Evolutionary conservation across 108 stramenopile species (phyloP), one percentile per base, ranked within the genome.

Genomic region (Cyclotella atomus): DNA sequence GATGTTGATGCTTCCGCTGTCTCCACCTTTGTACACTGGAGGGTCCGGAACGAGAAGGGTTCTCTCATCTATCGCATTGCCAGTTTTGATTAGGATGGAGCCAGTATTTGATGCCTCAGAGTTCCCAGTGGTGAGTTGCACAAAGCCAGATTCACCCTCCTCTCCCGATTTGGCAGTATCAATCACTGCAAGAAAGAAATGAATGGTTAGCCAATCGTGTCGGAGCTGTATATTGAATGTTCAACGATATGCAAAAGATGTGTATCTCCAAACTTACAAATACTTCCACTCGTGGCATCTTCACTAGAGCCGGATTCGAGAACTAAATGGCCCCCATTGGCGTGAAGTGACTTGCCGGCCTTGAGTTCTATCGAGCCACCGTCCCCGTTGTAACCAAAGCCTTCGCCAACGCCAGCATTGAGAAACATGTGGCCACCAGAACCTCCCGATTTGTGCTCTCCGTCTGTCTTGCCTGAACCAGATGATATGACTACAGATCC

Each of bases 301-400:
- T 75, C 59, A 67, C 63, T 65, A 38, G 29, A 50, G 8, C 74
- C 74, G 33, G 74, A 75, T 47, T 59, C 47, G 19, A 75, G 0
- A 41, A 67, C 27, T 24, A 75, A n/a, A 35, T 45, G 43, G 25
- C 77, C 77, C 20, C 77, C 62, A 24, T 35, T 36, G 5, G 59
- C 38, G 29, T 53, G 20, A n/a, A 30, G 29, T 38, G 77, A 54
- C 19, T 33, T 52, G 16, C 77, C 77, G 32, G 49, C 64, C 28
- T 38, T 38, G 17, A 79, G 35, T 29, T 19, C 44, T 14, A 64
- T 46, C 21, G 56, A 44, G 16, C 60, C 55, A 7, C 77, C 77
- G 29, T 44, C 70, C 44, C 43, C 49, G 35, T 77, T 54, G 23
- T 34, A 28, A 32, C 33, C 29, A 17, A 27, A 23, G 21, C 35